Evolutionary conservation across 371 early-diverging fungal genomes (phyloP).

Genomic region (Circinella minor): DNA sequence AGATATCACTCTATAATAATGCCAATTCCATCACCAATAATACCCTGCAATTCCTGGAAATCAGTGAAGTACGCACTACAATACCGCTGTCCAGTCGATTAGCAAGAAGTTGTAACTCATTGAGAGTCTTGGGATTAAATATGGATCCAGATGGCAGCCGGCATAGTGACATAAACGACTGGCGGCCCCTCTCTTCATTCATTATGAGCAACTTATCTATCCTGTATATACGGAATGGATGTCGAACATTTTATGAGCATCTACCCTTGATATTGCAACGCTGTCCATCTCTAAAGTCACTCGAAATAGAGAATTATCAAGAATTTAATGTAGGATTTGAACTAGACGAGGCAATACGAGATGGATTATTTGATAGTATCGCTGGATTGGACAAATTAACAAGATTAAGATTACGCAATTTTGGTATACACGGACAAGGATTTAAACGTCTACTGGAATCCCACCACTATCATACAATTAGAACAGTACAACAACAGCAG

Average conservation of each 20-base stretch:
- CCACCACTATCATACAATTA: background rate
- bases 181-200: background rate
- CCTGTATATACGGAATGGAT: background rate
- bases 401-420: background rate
- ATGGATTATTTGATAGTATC: background rate
- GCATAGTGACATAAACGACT: background rate
- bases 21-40: background rate
- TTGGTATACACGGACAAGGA: background rate
- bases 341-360: background rate
- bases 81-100: background rate
- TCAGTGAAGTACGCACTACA: background rate
- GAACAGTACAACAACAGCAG: background rate
- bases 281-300: background rate
- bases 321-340: background rate
- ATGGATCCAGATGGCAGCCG: background rate
- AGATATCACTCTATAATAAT: no score
- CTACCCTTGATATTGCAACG: background rate
- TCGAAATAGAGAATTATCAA: background rate
- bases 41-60: background rate
- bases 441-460: background rate
- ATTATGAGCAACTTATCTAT: background rate
- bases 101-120: background rate
- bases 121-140: background rate
- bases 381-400: background rate
- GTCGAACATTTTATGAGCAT: slow-evolving; percentile 1